These are phyloP conservation scores for Marchantia polymorpha DNA, from an alignment of 225 moss, liverwort and hornwort species.

Conservation along the genomic window DNA sequence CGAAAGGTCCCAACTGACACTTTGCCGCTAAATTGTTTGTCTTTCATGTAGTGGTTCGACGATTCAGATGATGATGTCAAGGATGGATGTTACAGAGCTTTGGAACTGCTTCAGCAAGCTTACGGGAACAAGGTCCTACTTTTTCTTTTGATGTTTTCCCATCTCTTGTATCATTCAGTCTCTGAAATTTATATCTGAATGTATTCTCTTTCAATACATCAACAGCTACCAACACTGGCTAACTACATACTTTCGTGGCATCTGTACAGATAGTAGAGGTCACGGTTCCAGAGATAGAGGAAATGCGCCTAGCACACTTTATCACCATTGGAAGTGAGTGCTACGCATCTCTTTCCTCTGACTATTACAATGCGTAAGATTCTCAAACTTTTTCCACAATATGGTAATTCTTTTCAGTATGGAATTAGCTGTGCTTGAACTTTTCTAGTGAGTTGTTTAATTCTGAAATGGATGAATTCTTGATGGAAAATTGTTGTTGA, in stretches of 20 bases:
- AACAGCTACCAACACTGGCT: neutral
- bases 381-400: neutral
- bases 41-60: slow-evolving; percentile 73
- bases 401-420: neutral
- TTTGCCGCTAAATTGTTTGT: neutral
- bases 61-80: slow-evolving; percentile 70
- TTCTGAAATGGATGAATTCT: neutral
- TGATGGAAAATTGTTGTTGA: neutral
- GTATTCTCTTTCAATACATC: neutral
- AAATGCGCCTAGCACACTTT: slow-evolving; percentile 93
- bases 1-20: neutral
- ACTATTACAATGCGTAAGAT: slow-evolving; percentile 60
- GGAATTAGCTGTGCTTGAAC: neutral
- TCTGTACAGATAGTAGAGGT: slow-evolving; percentile 69
- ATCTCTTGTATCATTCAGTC: no score
- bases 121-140: slow-evolving; percentile 66
- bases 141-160: neutral
- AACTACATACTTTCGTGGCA: neutral
- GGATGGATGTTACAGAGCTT: slow-evolving; percentile 57
- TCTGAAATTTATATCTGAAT: neutral
- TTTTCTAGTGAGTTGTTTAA: neutral
- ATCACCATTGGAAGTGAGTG: slow-evolving; percentile 87
- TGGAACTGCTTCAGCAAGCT: slow-evolving; percentile 62
- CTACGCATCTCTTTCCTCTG: slow-evolving; percentile 55
- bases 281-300: slow-evolving; percentile 84